A percentile compares a stretch with the other conserved stretches of the same genome.
These are phyloP conservation scores for Suhomyces bribrorum DNA, from an alignment of 1,139 yeast species.

Conservation along the genomic window DNA sequence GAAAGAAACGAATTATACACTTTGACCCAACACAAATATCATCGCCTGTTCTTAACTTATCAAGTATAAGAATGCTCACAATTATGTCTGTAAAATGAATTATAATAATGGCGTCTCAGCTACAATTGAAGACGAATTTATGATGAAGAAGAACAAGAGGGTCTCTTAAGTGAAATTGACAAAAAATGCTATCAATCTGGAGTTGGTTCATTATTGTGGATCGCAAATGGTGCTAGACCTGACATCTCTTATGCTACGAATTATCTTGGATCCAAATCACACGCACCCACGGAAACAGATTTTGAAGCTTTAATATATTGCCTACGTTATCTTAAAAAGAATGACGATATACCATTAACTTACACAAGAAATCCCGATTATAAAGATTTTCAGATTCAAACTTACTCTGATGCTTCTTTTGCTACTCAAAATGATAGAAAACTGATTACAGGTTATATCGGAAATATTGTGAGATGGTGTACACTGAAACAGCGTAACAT, in stretches of 20 bases:
- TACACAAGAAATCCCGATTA: not conserved
- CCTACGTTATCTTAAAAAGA: not conserved
- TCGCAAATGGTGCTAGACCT: not conserved
- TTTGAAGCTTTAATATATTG: not conserved
- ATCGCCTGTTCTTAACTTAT: not conserved
- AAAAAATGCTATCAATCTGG: not conserved
- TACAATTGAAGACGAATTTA: not conserved
- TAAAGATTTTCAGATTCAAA: not conserved
- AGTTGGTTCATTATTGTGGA: not conserved
- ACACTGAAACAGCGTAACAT: not conserved
- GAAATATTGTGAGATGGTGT: not conserved
- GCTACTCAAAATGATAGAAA: not conserved
- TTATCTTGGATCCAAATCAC: not conserved
- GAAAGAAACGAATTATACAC: not conserved
- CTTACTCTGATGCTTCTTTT: not conserved
- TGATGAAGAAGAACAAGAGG: not conserved
- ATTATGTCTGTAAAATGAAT: not conserved
- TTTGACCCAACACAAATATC: not conserved
- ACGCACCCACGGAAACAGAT: not conserved
- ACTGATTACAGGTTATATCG: not conserved
- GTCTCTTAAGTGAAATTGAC: not conserved
- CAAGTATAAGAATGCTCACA: not conserved
- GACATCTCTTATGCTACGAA: not conserved
- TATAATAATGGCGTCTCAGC: not conserved
- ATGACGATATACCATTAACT: not conserved